Evolutionary conservation across 2,329 filamentous ascomycete genomes (phyloP).

Genomic region (Sarocladium brachiariae): DNA sequence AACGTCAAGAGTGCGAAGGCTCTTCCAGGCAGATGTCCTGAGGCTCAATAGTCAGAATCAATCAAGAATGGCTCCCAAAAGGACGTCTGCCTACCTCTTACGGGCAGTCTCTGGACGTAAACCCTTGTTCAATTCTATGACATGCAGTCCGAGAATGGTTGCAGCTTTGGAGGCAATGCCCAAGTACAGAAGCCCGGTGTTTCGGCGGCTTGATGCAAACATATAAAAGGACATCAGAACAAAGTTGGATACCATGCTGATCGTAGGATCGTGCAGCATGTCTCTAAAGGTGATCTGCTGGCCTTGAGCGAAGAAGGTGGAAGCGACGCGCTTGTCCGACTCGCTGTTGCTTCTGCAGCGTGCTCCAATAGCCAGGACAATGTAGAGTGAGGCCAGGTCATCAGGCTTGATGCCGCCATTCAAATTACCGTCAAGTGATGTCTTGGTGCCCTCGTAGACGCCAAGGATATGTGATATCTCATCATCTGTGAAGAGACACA

Average conservation of each 20-base stretch:
- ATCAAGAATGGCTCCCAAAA: not conserved
- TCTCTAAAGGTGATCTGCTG: constrained; percentile 6
- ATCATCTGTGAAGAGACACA: constrained; percentile 3
- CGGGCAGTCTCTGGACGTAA: constrained; percentile 4
- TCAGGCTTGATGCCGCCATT: not conserved
- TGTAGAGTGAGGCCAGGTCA: not conserved
- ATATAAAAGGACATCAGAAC: constrained; percentile 6
- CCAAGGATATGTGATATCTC: not conserved
- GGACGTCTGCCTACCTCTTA: not conserved
- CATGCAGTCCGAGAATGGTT: constrained; percentile 3
- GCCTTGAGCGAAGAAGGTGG: constrained; percentile 1
- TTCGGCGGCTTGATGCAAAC: constrained; percentile 3
- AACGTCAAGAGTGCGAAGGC: constrained; percentile 4
- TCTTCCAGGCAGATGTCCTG: constrained; percentile 1
- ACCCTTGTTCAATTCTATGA: constrained; percentile 6
- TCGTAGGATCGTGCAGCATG: constrained; percentile 6
- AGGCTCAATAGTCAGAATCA: not conserved
- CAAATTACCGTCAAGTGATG: not conserved
- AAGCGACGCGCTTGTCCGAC: constrained; percentile 1
- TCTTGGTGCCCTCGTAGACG: not conserved
- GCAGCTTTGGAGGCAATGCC: constrained; percentile 3
- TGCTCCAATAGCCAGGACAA: constrained; percentile 1
- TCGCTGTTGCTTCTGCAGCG: not conserved
- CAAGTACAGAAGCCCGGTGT: constrained; percentile 1
- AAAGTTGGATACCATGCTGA: constrained; percentile 6